Evolutionary conservation across 129 eudicot genomes (phyloP).

Genomic region (Artemisia argyi): DNA sequence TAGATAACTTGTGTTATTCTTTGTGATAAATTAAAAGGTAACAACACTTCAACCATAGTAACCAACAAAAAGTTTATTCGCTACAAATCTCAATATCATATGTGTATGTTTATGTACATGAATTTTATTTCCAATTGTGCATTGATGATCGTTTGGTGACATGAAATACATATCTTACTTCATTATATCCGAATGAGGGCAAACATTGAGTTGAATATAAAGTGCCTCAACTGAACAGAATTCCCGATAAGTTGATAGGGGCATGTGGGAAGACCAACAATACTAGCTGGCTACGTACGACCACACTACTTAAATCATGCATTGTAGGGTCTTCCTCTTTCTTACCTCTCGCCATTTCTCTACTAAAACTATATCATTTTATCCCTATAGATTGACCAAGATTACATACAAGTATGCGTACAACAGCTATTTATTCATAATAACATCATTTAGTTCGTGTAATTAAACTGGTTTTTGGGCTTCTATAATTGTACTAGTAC

Average conservation of each 20-base stretch:
- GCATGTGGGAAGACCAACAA: conserved; percentile 1
- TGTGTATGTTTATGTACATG: too few species aligned
- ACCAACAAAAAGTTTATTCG: too few species aligned
- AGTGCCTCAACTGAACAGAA: neutral
- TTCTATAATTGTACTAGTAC: too few species aligned
- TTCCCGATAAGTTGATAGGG: neutral
- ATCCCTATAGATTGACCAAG: too few species aligned
- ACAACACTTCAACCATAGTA: too few species aligned
- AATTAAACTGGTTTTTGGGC: too few species aligned
- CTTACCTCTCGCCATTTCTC: neutral
- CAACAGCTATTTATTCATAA: neutral
- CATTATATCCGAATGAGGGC: neutral
- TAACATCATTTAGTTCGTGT: neutral
- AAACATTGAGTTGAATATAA: conserved; percentile 3
- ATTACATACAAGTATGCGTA: neutral
- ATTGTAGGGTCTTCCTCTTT: conserved; percentile 15
- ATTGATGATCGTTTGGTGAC: too few species aligned
- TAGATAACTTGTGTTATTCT: too few species aligned
- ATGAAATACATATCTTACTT: neutral
- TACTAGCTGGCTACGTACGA: conserved; percentile 17
- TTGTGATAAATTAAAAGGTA: too few species aligned
- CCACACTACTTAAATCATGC: neutral
- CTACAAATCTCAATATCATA: too few species aligned
- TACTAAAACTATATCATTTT: too few species aligned
- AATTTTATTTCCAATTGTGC: too few species aligned